These are phyloP conservation scores for Tulasnella calospora DNA, from an alignment of 768 basidiomycete species.

Conservation along the genomic window DNA sequence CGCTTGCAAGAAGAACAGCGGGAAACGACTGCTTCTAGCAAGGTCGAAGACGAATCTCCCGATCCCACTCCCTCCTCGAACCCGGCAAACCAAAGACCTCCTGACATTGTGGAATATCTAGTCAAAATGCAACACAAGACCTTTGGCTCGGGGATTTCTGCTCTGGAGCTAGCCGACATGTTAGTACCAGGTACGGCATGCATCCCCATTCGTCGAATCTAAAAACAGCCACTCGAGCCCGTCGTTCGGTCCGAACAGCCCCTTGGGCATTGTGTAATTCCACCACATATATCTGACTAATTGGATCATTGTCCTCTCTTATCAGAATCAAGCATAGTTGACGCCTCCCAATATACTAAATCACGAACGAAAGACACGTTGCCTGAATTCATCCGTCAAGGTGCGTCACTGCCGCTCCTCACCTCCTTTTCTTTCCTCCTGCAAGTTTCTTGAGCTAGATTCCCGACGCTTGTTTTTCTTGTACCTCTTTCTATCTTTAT, in stretches of 20 bases:
- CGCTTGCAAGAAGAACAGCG: background rate
- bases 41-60: background rate
- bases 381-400: conserved; percentile 67
- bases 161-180: conserved; percentile 74
- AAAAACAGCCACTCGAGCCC: background rate
- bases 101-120: conserved; percentile 58
- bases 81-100: conserved; percentile 38
- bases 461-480: background rate
- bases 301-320: background rate
- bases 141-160: conserved; percentile 61
- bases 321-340: conserved; percentile 46
- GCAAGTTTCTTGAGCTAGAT: background rate
- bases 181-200: conserved; percentile 63
- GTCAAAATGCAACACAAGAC: conserved; percentile 57
- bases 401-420: conserved; percentile 42
- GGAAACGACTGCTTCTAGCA: background rate
- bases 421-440: background rate
- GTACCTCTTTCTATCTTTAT: background rate
- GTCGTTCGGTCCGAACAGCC: background rate
- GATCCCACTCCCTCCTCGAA: background rate
- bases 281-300: background rate
- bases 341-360: conserved; percentile 69
- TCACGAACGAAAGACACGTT: conserved; percentile 67
- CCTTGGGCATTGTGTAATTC: no score
- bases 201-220: conserved; percentile 4